phyloP scores from a whole-genome alignment of 306 rosid species.

The Geum urbanum region DNA sequence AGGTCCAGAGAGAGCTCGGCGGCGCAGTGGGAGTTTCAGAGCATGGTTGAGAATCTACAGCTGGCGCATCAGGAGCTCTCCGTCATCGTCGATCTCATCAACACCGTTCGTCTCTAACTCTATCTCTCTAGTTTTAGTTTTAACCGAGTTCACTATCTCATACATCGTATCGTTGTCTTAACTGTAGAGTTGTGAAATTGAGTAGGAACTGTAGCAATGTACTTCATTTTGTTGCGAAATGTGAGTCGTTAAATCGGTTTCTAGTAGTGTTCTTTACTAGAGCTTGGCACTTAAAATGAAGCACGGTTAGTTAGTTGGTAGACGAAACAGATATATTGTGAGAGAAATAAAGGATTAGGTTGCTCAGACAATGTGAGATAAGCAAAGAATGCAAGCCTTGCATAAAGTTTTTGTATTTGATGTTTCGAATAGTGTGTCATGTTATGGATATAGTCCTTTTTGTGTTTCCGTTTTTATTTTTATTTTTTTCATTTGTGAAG shows the following conservation, averaged over 20 bases:
- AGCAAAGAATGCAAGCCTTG: not conserved
- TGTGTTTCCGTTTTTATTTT: not conserved
- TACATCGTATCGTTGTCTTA: not conserved
- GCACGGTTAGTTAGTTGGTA: no score
- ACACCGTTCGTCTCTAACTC: conserved; percentile 51
- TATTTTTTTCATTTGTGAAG: not conserved
- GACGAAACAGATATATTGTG: not conserved
- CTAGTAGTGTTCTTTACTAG: not conserved
- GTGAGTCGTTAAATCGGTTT: not conserved
- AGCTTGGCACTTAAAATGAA: no score
- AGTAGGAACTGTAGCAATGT: not conserved
- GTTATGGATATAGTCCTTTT: not conserved
- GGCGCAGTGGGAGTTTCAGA: conserved; percentile 83
- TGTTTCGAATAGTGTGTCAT: not conserved
- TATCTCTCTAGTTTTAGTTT: not conserved
- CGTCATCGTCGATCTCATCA: conserved; percentile 75
- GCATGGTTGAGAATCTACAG: conserved; percentile 80
- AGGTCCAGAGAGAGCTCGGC: conserved; percentile 66
- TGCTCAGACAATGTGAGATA: not conserved
- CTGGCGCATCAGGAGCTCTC: conserved; percentile 87
- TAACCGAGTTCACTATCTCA: not conserved
- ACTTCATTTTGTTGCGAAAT: not conserved
- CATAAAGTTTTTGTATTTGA: no score
- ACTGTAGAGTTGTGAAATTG: not conserved
- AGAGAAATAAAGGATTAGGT: not conserved